Conservation (phyloP, 2,329 filamentous ascomycete genomes). For the Colletotrichum gigasporum region DNA sequence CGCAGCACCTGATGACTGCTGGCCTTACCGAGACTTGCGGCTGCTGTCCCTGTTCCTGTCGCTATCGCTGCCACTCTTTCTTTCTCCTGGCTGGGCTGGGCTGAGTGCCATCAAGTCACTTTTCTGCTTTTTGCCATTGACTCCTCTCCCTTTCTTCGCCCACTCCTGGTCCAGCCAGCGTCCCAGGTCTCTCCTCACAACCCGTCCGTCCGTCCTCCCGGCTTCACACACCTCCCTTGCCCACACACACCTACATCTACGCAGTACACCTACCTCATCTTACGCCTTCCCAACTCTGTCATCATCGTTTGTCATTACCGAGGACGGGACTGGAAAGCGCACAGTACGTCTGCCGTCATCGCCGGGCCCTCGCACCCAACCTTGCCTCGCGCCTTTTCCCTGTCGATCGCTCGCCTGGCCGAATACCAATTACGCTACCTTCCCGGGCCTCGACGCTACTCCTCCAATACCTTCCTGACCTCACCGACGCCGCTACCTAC, state of each 20-base stretch:
- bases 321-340: neutral
- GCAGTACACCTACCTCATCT: neutral
- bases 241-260: neutral
- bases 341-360: conserved; percentile 24
- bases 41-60: too few species aligned
- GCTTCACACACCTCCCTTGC: neutral
- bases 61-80: neutral
- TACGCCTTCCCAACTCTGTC: conserved; percentile 18
- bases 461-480: too few species aligned
- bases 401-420: neutral
- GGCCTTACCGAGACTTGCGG: too few species aligned
- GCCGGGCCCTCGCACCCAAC: conserved; percentile 11
- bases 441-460: too few species aligned
- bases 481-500: neutral
- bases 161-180: neutral
- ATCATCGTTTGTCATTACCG: conserved; percentile 18
- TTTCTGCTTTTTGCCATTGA: neutral
- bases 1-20: neutral
- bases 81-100: neutral
- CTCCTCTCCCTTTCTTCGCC: neutral
- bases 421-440: conserved; percentile 4
- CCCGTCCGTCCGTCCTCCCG: too few species aligned
- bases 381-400: neutral
- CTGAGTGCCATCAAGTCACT: neutral
- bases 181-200: neutral